These are phyloP conservation scores for Cryptococcus hybrid DNA, from an alignment of 1,284 basidiomycete species.

Conservation along the genomic window DNA sequence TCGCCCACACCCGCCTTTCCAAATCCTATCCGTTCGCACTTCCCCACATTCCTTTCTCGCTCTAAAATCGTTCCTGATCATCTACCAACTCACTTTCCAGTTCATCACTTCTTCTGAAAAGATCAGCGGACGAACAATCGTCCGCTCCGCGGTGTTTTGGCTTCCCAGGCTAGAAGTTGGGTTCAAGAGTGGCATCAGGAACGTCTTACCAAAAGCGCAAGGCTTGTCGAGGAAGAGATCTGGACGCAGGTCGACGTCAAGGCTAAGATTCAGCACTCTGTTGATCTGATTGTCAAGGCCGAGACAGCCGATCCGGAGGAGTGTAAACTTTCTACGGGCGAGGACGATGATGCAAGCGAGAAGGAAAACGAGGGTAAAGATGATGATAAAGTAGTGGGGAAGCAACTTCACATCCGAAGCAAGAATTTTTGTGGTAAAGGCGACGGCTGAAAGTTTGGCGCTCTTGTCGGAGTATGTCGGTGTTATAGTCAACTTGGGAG, in stretches of 20 bases:
- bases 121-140: slow-evolving; percentile 84
- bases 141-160: slow-evolving; percentile 77
- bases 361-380: slow-evolving; percentile 8
- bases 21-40: slow-evolving; percentile 69
- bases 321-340: slow-evolving; percentile 53
- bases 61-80: slow-evolving; percentile 69
- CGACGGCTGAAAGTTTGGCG: slow-evolving; percentile 73
- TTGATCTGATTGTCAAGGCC: slow-evolving; percentile 71
- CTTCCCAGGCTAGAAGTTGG: slow-evolving; percentile 79
- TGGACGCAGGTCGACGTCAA: slow-evolving; percentile 72
- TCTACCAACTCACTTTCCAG: slow-evolving; percentile 83
- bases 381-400: slow-evolving; percentile 37
- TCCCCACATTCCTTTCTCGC: slow-evolving; percentile 74
- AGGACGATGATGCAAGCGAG: background rate
- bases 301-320: slow-evolving; percentile 78
- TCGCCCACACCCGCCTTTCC: slow-evolving; percentile 76
- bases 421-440: slow-evolving; percentile 78
- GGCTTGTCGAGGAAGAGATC: slow-evolving; percentile 62
- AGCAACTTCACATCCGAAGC: slow-evolving; percentile 80
- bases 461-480: slow-evolving; percentile 83
- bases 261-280: slow-evolving; percentile 63
- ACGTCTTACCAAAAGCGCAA: slow-evolving; percentile 78
- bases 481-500: slow-evolving; percentile 81
- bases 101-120: slow-evolving; percentile 87
- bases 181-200: slow-evolving; percentile 79